phyloP scores from a whole-genome alignment of 495 filamentous ascomycete genomes.

The Astrothelium macrocarpum region DNA sequence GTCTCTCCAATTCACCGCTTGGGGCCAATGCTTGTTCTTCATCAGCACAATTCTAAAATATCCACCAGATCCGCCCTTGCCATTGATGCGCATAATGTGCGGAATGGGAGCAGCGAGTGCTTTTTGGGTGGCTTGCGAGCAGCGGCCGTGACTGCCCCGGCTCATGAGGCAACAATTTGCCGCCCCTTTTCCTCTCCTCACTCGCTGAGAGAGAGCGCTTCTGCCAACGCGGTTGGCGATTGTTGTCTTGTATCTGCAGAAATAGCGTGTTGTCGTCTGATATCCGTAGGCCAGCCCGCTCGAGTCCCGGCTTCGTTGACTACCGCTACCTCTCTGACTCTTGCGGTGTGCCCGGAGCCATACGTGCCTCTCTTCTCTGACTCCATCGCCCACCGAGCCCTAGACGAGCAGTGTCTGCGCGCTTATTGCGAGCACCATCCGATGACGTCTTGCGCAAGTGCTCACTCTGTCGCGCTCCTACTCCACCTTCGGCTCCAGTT shows the following conservation, averaged over 20 bases:
- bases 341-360: neutral
- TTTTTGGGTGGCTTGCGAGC: too few species aligned
- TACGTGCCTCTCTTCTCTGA: neutral
- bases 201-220: too few species aligned
- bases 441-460: neutral
- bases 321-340: neutral
- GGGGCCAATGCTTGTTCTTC: neutral
- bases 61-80: too few species aligned
- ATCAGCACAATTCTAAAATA: neutral
- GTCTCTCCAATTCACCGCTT: neutral
- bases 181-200: too few species aligned
- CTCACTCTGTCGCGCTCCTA: slow-evolving; percentile 2
- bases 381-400: neutral
- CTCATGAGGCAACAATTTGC: too few species aligned
- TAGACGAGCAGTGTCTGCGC: neutral
- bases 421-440: neutral
- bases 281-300: neutral
- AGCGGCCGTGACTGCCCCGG: too few species aligned
- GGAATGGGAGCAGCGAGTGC: too few species aligned
- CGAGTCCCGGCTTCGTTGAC: neutral
- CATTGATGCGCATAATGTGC: too few species aligned
- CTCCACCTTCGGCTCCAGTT: too few species aligned
- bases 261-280: neutral
- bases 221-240: neutral
- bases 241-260: neutral